Base-by-base conservation (phyloP, 192 early-diverging fungal genomes). In the Bifiguratus adelaidae region DNA sequence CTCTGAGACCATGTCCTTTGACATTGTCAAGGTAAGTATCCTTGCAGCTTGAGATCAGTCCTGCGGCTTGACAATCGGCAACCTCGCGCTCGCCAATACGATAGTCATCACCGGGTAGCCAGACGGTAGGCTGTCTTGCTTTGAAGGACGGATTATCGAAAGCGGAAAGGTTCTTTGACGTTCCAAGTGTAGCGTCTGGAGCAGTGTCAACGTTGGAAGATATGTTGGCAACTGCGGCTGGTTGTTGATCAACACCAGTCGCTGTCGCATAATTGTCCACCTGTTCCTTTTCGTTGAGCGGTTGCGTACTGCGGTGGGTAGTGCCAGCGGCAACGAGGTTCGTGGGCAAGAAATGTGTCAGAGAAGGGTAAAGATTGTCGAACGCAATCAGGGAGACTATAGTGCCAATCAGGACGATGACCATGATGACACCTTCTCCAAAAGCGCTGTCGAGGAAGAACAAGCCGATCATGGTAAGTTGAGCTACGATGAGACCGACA, bases 401-500 rank as follows among this genome's bases (percentile, higher is more conserved):
- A 3, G 51, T 56, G 3, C 36, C 32, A 1, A 74, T 44, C 2
- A 74, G 28, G 2, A 55, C 4, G 16, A 69, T 33, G 7, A 74
- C 56, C 60, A 67, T 70, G 23, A 74, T 47, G 2, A 63, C 48
- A 16, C 58, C 58, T 19, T 73, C 72, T 33, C 53, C 38, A 19
- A 48, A 30, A 7, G 80, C 63, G 12, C 67, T 47, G 25, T 73
- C 70, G 24, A 88, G 56, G 47, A 76, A 61, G 58, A 91, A 83
- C 20, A 91, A 48, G 8, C 83, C 79, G 49, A 85, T 61, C 48
- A 89, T 74, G 0, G 80, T 74, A 11, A 88, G 58, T 55, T 88
- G 71, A 30, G 70, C 80, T 13, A 90, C 73, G 60, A 84, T 89
- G 32, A 83, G 61, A 30, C 76, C 85, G 15, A 75, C 70, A 19